Evolutionary conservation across 1,284 basidiomycete species (phyloP), one percentile per base, ranked within the genome.

Genomic region (Cerioporus squamosus): DNA sequence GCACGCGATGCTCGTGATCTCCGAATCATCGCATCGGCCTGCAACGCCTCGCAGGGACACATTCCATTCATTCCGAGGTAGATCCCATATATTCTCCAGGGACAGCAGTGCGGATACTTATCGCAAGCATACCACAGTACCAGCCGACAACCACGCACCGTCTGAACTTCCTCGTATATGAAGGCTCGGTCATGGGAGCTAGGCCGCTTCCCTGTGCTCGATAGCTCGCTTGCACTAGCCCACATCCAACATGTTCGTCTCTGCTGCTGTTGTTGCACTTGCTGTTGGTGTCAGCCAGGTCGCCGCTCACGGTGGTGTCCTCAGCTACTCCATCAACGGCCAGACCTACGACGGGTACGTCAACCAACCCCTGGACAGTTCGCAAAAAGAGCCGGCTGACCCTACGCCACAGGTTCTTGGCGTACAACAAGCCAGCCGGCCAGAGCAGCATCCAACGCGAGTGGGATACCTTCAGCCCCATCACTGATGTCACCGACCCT

Each of bases 351-450:
- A 72, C 44, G 72, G 73, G 73, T 73, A 45, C 24, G 63, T 60
- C n/a, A 22, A 47, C 31, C 51, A 38, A 15, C n/a, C n/a, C n/a
- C n/a, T n/a, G 12, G n/a, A 20, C 47, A 12, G 8, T 36, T 15
- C 24, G 46, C 15, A 49, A 46, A 22, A 49, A 22, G 49, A 15
- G 14, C 33, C 2, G 3, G 14, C 51, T 15, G 22, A 17, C 14
- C 24, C 17, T 29, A 9, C 23, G 17, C 14, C 20, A 3, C 39
- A 71, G 68, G 9, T 70, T 68, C 63, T 60, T 62, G 59, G 60
- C 75, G 1, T 79, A 79, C 70, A 75, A 77, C 66, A 73, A 72
- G 0, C 72, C 78, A n/a, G 61, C 62, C 9, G 76, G 77, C 17
- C 78, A 79, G 62, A 67, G 62, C 31, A 69, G 67, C 42, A 78